A percentile compares a stretch with the other conserved stretches of the same genome.
These are phyloP conservation scores for Dryadomyces quercus-mongolicae DNA, from an alignment of 2,329 filamentous ascomycete genomes.

Conservation along the genomic window DNA sequence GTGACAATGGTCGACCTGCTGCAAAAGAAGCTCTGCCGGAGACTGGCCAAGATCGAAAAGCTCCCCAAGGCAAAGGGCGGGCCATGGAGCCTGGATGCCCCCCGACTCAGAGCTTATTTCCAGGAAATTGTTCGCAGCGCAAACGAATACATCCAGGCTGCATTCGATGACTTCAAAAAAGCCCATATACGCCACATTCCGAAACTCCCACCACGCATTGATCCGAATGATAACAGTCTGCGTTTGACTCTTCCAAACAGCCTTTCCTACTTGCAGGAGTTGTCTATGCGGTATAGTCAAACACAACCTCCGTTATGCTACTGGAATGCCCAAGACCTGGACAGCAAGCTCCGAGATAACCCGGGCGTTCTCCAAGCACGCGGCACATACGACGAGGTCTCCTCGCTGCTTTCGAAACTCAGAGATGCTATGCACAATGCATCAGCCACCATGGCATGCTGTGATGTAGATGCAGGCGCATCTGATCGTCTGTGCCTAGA, in stretches of 20 bases:
- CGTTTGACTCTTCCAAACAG: slow-evolving; percentile 29
- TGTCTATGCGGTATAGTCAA: slow-evolving; percentile 1
- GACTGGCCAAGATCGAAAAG: slow-evolving; percentile 45
- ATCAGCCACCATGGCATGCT: not conserved
- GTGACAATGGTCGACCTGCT: slow-evolving; percentile 23
- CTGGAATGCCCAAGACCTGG: slow-evolving; percentile 17
- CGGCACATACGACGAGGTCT: not conserved
- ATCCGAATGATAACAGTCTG: slow-evolving; percentile 18
- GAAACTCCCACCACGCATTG: slow-evolving; percentile 24
- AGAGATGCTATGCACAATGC: not conserved
- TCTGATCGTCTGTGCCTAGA: not conserved
- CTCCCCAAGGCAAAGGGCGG: slow-evolving; percentile 16
- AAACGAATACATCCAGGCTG: slow-evolving; percentile 17
- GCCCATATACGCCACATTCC: slow-evolving; percentile 25
- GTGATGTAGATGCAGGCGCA: not conserved
- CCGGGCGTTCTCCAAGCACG: not conserved
- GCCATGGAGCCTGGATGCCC: not conserved
- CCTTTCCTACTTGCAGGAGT: slow-evolving; percentile 17
- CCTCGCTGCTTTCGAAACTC: not conserved
- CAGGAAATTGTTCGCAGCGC: slow-evolving; percentile 11
- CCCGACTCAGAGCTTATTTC: not conserved
- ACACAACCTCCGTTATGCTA: not conserved
- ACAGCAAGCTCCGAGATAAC: not conserved
- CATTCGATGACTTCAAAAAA: slow-evolving; percentile 29
- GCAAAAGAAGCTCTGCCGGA: slow-evolving; percentile 39